Evolutionary conservation across 768 basidiomycete genomes (phyloP), one percentile per base, ranked within the genome.

Genomic region (Collybiopsis luxurians): DNA sequence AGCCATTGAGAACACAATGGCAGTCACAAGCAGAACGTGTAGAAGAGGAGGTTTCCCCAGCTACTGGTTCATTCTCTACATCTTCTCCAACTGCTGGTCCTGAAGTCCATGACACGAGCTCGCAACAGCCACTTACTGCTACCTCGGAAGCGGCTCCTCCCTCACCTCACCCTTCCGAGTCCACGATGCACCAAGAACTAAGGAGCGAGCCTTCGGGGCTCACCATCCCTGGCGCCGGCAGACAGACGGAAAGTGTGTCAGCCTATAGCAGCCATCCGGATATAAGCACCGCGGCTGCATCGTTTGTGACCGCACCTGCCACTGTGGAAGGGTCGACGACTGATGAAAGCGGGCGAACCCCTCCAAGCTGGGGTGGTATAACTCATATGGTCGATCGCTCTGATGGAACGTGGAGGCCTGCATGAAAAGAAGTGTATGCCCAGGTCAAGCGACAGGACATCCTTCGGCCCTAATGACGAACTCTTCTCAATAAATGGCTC

Each of bases 231-330:
- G 60, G 67, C 47, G 56, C 44, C 55, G 52, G 55, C 44, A 54
- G 55, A 12, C 56, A 31, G 15, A 47, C 3, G 46, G 58, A 63
- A 45, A 58, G 52, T 45, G 59, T 39, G 30, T 64, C 67, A 31
- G 59, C 43, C 59, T 64, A 63, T 56, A 74, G 67, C 59, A 81
- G 80, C 62, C 80, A 73, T 38, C 77, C 80, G 0, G 86, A 86
- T 66, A 78, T 90, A 64, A 89, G 87, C 67, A 86, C 86, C 0
- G 87, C 88, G 12, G 77, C 82, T 2, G 77, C 78, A 57, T 89
- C 87, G 55, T 87, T 89, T 61, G 78, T 89, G 21, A 88, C 88
- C 4, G 80, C 81, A 17, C 78, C 89, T 40, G 78, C 80, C 46
- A 87, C 85, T 6, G 66, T 86, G 11, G 77, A 77, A 15, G 80